Evolutionary conservation across 495 filamentous ascomycete species (phyloP), one percentile per base, ranked within the genome.

Genomic region (Cercophora sp.): DNA sequence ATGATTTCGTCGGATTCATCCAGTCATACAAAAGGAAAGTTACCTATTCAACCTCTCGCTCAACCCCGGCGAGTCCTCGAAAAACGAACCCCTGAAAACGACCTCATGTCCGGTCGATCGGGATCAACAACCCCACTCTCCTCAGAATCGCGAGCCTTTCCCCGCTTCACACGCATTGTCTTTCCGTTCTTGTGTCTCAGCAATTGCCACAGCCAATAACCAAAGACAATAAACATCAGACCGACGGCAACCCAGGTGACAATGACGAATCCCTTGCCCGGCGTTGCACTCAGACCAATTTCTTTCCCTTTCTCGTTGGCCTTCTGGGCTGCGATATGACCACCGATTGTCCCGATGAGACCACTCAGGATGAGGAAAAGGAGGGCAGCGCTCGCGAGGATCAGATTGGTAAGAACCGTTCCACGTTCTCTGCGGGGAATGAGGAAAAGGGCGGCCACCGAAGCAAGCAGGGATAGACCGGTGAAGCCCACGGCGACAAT

Each of bases 161-260:
- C 27, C 16, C 35, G 15, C n/a, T 34, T 20, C 2, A 5, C n/a
- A n/a, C 25, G 25, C 52, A 51, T 55, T 10, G 24, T 53, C 26
- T 41, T 48, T 3, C 48, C 48, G n/a, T 41, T 60, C 24, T 24
- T 31, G 44, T 34, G 51, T 24, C 39, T 20, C 13, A 56, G 0
- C 22, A 54, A 11, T 41, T 48, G 29, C 19, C 32, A 82, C 59
- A 85, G 67, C 50, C 82, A 70, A 37, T 81, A 71, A 1, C 76
- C 63, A 26, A 83, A 72, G 45, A 85, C 78, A 11, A 78, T 73
- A 2, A 78, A 67, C 43, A 88, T 72, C 9, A 81, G 76, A 0
- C 78, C 86, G 15, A 84, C 75, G 26, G 85, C 80, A 1, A 80
- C 76, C 55, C 85, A 88, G 0, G 85, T 79, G n/a, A 91, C 66